Conservation (phyloP, 139 green algal genomes). For the Chlorella sp. region DNA sequence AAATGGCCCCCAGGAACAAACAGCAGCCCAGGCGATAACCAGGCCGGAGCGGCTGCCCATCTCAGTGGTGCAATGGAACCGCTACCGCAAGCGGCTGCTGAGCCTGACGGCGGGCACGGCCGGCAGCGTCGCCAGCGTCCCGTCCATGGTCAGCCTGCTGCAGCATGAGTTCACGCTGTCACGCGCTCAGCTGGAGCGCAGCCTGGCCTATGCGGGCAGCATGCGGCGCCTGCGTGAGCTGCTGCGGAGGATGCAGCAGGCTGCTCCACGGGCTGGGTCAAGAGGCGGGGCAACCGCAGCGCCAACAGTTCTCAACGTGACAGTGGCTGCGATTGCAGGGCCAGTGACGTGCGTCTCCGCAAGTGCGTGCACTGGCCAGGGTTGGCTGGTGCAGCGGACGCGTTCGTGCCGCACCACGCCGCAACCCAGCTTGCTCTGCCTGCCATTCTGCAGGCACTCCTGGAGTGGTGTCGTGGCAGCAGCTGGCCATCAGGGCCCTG, state of each 20-base stretch:
- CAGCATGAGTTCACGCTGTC: neutral
- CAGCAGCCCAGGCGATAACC: neutral
- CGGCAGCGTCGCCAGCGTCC: neutral
- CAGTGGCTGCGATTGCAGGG: neutral
- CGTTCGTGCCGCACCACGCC: neutral
- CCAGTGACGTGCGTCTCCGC: no score
- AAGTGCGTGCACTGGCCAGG: neutral
- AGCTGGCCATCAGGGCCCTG: neutral
- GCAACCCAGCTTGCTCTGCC: neutral
- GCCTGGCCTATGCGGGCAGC: neutral
- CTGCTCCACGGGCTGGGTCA: neutral
- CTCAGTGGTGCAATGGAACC: neutral
- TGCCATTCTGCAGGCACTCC: neutral
- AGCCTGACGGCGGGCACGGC: neutral
- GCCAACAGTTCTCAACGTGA: neutral
- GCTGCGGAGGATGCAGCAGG: no score
- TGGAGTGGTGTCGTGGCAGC: neutral
- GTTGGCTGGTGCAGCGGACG: neutral
- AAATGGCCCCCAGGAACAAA: neutral
- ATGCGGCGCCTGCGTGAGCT: neutral
- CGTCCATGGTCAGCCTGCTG: neutral
- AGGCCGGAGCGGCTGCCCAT: neutral
- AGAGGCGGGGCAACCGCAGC: neutral
- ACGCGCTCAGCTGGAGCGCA: neutral
- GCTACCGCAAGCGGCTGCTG: neutral